Conservation (phyloP, 1,284 basidiomycete species). For the Apiotrichum brassicae region DNA sequence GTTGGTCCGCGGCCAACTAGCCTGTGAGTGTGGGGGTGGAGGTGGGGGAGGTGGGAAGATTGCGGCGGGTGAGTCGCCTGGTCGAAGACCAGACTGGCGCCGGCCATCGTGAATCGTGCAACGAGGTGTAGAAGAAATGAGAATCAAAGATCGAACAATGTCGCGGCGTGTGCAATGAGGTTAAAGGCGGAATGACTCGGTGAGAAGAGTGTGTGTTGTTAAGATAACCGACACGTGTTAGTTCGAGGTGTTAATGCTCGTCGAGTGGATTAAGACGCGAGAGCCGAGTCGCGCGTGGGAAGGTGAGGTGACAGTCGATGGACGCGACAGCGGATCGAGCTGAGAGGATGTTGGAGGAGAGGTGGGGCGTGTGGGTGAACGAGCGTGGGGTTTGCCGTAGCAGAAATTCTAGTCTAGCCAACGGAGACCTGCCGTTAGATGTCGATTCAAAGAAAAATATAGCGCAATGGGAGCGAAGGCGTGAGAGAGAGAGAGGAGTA, state of each 20-base stretch:
- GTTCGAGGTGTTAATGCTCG: too few relatives aligned
- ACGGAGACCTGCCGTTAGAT: slow-evolving; percentile 2
- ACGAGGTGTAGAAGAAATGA: too few relatives aligned
- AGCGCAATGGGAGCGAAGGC: neutral
- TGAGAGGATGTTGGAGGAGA: too few relatives aligned
- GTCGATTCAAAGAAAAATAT: neutral
- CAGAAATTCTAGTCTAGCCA: neutral
- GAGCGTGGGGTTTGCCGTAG: neutral
- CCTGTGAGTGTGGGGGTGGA: neutral
- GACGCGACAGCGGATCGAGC: too few relatives aligned
- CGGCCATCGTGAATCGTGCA: neutral
- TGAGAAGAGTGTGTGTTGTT: too few relatives aligned
- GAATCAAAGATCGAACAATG: neutral
- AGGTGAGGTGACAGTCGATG: too few relatives aligned
- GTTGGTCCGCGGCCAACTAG: neutral
- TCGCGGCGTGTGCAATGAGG: too few relatives aligned
- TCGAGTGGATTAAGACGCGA: too few relatives aligned
- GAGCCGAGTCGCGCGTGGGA: too few relatives aligned
- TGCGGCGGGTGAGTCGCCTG: neutral
- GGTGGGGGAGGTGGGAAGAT: neutral
- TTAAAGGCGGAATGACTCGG: too few relatives aligned
- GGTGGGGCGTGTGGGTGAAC: too few relatives aligned
- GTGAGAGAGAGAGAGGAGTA: neutral
- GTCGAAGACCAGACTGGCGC: neutral
- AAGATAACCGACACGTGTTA: too few relatives aligned